Percentiles rank a stretch among this genome's conserved stretches.
Conservation (phyloP, 345 rosid genomes). For the Eutrema yunnanense region DNA sequence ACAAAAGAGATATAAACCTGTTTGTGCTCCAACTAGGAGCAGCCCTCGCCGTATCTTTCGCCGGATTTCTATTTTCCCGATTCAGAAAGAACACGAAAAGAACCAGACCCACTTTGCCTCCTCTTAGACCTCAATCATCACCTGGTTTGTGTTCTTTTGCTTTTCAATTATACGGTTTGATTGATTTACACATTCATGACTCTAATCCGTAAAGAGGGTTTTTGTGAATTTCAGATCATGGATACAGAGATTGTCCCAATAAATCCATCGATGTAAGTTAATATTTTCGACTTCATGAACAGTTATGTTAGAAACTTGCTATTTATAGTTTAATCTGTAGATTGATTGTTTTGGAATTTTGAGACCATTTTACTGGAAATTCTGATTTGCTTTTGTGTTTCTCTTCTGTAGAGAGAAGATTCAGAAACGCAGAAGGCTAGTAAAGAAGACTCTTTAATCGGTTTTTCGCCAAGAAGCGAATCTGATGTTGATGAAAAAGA, state of each 20-base stretch:
- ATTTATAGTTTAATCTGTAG: not conserved
- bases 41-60: conserved; percentile 63
- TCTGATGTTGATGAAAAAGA: conserved; percentile 34
- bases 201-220: not conserved
- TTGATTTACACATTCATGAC: not conserved
- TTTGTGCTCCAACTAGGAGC: conserved; percentile 56
- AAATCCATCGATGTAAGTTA: conserved; percentile 11
- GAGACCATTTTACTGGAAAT: not conserved
- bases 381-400: not conserved
- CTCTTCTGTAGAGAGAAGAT: conserved; percentile 26
- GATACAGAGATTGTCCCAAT: conserved; percentile 3
- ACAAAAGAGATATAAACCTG: conserved; percentile 49
- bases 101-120: conserved; percentile 33
- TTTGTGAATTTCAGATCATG: conserved; percentile 28
- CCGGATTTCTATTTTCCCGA: conserved; percentile 64
- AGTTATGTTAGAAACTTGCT: not conserved
- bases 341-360: not conserved
- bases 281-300: not conserved
- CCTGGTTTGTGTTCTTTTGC: conserved; percentile 21
- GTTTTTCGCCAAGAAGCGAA: conserved; percentile 37
- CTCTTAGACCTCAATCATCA: conserved; percentile 17
- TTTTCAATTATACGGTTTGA: not conserved
- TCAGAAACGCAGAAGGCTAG: conserved; percentile 1
- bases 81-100: conserved; percentile 30
- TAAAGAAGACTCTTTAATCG: conserved; percentile 26